phyloP scores from a whole-genome alignment of 805 yeast genomes.

The Yamadazyma laniorum region DNA sequence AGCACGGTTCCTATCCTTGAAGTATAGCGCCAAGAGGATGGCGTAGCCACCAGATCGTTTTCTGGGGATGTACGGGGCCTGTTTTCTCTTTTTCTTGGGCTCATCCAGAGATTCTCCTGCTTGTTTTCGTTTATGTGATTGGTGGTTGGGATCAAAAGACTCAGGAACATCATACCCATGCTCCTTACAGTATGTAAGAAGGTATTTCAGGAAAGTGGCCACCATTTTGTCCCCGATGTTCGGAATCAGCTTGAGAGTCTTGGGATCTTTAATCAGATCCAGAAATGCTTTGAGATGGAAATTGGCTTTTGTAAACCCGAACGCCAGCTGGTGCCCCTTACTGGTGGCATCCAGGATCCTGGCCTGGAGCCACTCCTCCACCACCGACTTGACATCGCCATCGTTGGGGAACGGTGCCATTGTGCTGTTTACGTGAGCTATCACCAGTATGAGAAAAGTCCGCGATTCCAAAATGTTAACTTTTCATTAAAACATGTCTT shows the following conservation, averaged over 20 bases:
- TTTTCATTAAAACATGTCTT: background rate
- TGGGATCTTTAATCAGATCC: constrained; percentile 50
- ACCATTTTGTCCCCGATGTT: constrained; percentile 75
- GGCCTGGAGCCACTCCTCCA: constrained; percentile 58
- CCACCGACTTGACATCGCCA: constrained; percentile 40
- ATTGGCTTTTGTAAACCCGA: constrained; percentile 56
- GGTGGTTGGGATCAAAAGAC: constrained; percentile 16
- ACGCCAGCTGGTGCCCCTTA: constrained; percentile 51
- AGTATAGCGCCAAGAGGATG: constrained; percentile 58
- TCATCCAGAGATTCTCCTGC: background rate
- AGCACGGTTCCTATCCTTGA: constrained; percentile 43
- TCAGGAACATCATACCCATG: constrained; percentile 48
- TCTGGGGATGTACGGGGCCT: constrained; percentile 60
- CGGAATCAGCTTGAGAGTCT: constrained; percentile 56
- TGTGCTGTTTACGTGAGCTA: background rate
- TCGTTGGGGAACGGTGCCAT: background rate
- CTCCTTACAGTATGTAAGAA: constrained; percentile 55
- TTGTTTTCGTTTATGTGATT: constrained; percentile 3
- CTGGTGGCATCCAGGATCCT: constrained; percentile 44
- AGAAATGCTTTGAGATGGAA: constrained; percentile 48
- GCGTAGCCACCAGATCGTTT: constrained; percentile 85
- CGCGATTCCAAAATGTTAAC: no score
- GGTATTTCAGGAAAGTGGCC: constrained; percentile 42
- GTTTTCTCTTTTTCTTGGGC: constrained; percentile 16
- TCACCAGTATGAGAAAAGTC: no score